phyloP scores from a whole-genome alignment of 805 yeast genomes.

The Metschnikowia lunata region DNA sequence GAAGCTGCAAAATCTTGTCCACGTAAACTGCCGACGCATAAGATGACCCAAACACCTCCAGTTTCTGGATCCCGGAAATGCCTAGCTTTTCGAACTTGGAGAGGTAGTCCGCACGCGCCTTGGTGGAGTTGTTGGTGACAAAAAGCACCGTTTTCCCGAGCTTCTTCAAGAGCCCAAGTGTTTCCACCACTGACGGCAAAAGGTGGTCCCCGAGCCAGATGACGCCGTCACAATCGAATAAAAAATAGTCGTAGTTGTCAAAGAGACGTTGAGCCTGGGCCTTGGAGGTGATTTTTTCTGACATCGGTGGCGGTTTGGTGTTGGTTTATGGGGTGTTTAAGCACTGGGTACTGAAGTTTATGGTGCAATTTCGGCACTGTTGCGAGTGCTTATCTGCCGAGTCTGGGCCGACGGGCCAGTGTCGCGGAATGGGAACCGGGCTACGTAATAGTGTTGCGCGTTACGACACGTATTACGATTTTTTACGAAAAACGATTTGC shows the following conservation, averaged over 20 bases:
- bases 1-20: conserved; percentile 67
- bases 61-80: conserved; percentile 46
- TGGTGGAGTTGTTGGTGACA: conserved; percentile 94
- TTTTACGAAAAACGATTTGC: too few species aligned
- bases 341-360: too few species aligned
- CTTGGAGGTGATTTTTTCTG: conserved; percentile 46
- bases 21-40: conserved; percentile 89
- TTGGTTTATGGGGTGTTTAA: too few species aligned
- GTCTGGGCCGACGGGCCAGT: too few species aligned
- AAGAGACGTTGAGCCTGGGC: conserved; percentile 53
- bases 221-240: conserved; percentile 98
- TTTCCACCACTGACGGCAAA: conserved; percentile 75
- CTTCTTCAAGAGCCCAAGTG: conserved; percentile 54
- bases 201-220: conserved; percentile 86
- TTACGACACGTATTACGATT: too few species aligned
- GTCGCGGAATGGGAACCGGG: too few species aligned
- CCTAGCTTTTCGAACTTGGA: conserved; percentile 62
- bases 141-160: conserved; percentile 68
- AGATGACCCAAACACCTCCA: conserved; percentile 86
- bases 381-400: too few species aligned
- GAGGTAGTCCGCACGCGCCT: conserved; percentile 74
- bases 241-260: conserved; percentile 70
- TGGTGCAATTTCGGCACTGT: too few species aligned
- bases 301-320: conserved; percentile 23
- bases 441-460: too few species aligned